A percentile compares a stretch with the other conserved stretches of the same genome.
These are phyloP conservation scores for Meira nashicola DNA, from an alignment of 1,284 basidiomycete species.

Conservation along the genomic window DNA sequence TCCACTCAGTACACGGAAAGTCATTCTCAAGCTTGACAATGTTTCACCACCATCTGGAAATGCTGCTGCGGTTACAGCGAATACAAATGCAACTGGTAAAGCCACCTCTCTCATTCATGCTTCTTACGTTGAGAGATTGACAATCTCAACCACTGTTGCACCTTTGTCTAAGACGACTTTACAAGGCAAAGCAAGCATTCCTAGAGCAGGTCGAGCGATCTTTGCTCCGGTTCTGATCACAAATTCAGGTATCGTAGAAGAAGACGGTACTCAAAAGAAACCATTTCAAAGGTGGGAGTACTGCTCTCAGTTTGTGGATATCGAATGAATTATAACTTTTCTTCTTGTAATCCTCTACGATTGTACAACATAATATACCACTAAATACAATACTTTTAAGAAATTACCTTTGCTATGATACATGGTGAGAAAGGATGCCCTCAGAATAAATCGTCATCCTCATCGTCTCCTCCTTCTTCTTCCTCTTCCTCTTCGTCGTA, in stretches of 20 bases:
- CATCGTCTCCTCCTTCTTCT: constrained; percentile 23
- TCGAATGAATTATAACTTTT: neutral
- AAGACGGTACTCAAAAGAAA: neutral
- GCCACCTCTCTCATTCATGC: neutral
- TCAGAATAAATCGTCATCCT: constrained; percentile 1
- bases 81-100: neutral
- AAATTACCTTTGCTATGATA: too few species aligned
- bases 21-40: constrained; percentile 11
- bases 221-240: constrained; percentile 5
- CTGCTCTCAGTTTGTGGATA: neutral
- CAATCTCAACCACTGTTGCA: constrained; percentile 6
- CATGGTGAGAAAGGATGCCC: neutral
- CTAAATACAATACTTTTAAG: too few species aligned
- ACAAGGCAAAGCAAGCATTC: neutral
- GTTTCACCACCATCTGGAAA: neutral
- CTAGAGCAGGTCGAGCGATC: neutral
- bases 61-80: neutral
- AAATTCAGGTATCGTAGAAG: neutral
- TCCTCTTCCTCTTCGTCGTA: constrained; percentile 13
- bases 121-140: constrained; percentile 13
- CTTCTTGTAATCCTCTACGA: too few species aligned
- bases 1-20: neutral
- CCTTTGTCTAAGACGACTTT: neutral
- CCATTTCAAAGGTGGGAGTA: constrained; percentile 8
- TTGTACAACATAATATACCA: too few species aligned